Conservation (phyloP, 2,329 filamentous ascomycete genomes). For the Aureobasidium sp. region DNA sequence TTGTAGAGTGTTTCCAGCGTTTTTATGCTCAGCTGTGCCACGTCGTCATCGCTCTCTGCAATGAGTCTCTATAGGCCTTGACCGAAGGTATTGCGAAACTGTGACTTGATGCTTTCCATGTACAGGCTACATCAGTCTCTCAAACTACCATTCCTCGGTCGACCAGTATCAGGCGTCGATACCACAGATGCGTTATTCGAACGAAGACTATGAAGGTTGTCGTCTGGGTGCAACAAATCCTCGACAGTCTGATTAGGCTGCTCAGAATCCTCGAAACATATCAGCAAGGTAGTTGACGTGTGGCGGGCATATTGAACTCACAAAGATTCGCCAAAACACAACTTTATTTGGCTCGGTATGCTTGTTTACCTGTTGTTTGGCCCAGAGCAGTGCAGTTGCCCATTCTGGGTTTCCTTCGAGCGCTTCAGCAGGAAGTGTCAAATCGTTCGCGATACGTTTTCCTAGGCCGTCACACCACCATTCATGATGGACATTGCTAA, state of each 20-base stretch:
- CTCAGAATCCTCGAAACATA: not conserved
- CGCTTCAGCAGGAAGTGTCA: not conserved
- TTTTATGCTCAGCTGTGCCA: too few species aligned
- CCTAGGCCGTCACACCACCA: slow-evolving; percentile 4
- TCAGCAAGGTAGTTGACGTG: not conserved
- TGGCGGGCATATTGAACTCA: not conserved
- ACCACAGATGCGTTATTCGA: not conserved
- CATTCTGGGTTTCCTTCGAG: not conserved
- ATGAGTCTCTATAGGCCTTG: not conserved
- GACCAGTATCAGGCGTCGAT: not conserved
- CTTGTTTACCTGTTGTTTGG: not conserved
- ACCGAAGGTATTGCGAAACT: not conserved
- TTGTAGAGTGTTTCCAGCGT: not conserved
- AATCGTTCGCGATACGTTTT: not conserved
- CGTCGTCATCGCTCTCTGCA: too few species aligned
- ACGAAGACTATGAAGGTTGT: not conserved
- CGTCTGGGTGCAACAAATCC: not conserved
- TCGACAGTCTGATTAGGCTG: not conserved
- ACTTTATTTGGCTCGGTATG: not conserved
- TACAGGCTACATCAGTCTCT: not conserved
- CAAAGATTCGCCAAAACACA: slow-evolving; percentile 2
- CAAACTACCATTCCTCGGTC: not conserved
- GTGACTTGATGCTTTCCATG: not conserved
- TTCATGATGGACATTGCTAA: not conserved
- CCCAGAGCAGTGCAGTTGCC: not conserved